Conservation (phyloP, 345 rosid species). For the Limnanthes douglasii region DNA sequence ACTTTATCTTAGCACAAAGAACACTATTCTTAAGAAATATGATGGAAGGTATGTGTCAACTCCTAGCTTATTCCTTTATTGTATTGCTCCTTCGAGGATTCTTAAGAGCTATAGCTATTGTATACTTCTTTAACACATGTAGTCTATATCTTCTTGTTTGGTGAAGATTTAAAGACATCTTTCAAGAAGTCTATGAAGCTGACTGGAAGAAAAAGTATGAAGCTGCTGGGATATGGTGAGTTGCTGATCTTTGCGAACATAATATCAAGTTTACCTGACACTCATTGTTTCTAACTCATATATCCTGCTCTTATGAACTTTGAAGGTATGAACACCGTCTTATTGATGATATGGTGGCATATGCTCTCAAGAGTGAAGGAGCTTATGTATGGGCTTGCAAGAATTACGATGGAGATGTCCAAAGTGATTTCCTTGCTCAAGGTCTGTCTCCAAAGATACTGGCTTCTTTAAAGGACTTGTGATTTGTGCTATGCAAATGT, state of each 20-base stretch:
- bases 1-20: conserved; percentile 95
- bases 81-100: background rate
- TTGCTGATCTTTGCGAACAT: background rate
- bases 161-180: conserved; percentile 91
- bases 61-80: conserved; percentile 1
- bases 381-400: conserved; percentile 99
- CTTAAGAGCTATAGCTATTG: background rate
- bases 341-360: conserved; percentile 99
- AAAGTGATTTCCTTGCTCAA: conserved; percentile 97
- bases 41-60: conserved; percentile 69
- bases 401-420: conserved; percentile 99
- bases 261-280: background rate
- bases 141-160: conserved; percentile 4
- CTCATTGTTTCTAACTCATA: background rate
- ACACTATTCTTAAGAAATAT: conserved; percentile 96
- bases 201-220: conserved; percentile 87
- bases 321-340: conserved; percentile 98
- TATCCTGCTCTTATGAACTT: background rate
- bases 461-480: background rate
- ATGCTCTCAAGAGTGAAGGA: conserved; percentile 93
- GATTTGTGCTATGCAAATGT: background rate
- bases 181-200: conserved; percentile 93
- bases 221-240: conserved; percentile 92
- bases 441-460: conserved; percentile 21
- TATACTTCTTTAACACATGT: background rate